Percentiles rank a stretch among this genome's conserved stretches.
Evolutionary conservation across 495 filamentous ascomycete genomes (phyloP).

Genomic region (Xylaria sp.): DNA sequence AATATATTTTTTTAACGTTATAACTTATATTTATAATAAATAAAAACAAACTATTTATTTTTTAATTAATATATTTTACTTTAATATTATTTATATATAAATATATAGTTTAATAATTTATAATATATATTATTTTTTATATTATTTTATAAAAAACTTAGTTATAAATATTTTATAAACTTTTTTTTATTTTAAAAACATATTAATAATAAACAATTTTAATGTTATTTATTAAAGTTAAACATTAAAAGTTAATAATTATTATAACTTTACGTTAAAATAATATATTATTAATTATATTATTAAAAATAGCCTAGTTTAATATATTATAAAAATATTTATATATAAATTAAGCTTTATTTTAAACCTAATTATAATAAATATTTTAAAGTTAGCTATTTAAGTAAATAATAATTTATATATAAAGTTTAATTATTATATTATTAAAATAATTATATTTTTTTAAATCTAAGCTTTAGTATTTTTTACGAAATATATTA

Average conservation of each 20-base stretch:
- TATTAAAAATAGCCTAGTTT: not conserved
- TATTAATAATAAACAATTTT: not conserved
- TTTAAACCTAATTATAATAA: not conserved
- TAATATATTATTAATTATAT: not conserved
- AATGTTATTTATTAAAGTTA: constrained; percentile 3
- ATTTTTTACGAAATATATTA: too few species aligned
- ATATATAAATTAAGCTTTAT: not conserved
- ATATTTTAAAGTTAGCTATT: not conserved
- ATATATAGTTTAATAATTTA: constrained; percentile 2
- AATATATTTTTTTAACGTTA: not conserved
- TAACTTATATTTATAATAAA: constrained; percentile 13
- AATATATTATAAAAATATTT: not conserved
- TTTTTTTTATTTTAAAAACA: not conserved
- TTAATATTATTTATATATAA: not conserved
- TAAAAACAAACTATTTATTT: not conserved
- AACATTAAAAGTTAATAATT: not conserved
- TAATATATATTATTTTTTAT: not conserved
- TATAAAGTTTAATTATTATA: not conserved
- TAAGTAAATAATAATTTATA: constrained; percentile 11
- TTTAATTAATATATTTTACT: not conserved
- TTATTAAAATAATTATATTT: not conserved
- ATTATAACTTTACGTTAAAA: not conserved
- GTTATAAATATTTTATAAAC: not conserved
- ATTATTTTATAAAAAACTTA: not conserved
- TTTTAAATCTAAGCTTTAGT: not conserved